A percentile compares a stretch with the other conserved stretches of the same genome.
Evolutionary conservation across 2,329 filamentous ascomycete genomes (phyloP).

Genomic region (Thielaviopsis euricoi): DNA sequence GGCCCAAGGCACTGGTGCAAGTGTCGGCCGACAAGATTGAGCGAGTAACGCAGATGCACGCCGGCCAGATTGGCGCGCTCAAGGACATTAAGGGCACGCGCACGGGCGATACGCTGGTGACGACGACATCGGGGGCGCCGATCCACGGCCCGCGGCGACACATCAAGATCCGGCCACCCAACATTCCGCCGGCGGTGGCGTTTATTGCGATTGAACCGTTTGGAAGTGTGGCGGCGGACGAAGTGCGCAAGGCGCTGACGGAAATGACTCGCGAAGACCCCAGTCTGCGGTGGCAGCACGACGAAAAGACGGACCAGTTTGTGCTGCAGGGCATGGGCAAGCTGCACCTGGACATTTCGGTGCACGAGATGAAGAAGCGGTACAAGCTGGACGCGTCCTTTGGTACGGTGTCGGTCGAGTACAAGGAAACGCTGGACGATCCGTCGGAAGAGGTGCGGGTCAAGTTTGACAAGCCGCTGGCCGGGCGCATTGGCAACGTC

Average conservation of each 20-base stretch:
- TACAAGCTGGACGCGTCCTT: constrained; percentile 69
- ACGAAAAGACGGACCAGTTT: constrained; percentile 85
- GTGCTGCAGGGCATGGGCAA: constrained; percentile 93
- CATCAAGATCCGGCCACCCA: constrained; percentile 72
- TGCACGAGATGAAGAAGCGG: constrained; percentile 73
- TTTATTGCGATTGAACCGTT: constrained; percentile 85
- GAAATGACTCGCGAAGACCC: constrained; percentile 82
- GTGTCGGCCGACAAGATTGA: constrained; percentile 82
- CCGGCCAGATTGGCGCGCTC: constrained; percentile 88
- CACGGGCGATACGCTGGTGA: constrained; percentile 82
- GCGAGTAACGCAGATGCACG: constrained; percentile 62
- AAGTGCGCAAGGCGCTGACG: constrained; percentile 57
- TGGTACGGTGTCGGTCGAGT: constrained; percentile 87
- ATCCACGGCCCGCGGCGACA: constrained; percentile 53
- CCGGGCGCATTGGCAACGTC: constrained; percentile 63
- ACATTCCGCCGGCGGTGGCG: constrained; percentile 84
- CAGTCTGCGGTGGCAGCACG: constrained; percentile 66
- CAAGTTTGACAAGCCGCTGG: constrained; percentile 63
- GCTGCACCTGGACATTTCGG: constrained; percentile 82
- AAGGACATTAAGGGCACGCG: constrained; percentile 79
- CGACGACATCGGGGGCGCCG: constrained; percentile 44
- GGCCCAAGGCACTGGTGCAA: constrained; percentile 64
- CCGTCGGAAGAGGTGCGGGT: constrained; percentile 39
- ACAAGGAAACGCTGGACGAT: constrained; percentile 62
- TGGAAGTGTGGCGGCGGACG: constrained; percentile 62